phyloP scores from a whole-genome alignment of 768 basidiomycete genomes.

The Trametes sanguinea region DNA sequence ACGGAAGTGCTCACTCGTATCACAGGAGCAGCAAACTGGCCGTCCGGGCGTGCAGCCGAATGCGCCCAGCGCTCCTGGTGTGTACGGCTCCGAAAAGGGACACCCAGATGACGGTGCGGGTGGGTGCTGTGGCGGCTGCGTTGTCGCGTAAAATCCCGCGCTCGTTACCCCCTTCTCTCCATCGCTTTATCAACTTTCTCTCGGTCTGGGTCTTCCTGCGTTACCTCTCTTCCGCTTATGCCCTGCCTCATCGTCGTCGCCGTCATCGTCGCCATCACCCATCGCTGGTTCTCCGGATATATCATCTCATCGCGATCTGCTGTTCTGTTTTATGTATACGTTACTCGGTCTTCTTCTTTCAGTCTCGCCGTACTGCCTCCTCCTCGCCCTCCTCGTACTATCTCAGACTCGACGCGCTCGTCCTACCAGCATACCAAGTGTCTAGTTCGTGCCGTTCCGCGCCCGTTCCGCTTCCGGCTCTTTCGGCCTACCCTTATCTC shows the following conservation, averaged over 20 bases:
- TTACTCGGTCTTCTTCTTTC: conserved; percentile 13
- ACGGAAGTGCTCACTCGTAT: background rate
- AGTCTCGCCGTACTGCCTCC: background rate
- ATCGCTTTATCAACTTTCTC: conserved; percentile 6
- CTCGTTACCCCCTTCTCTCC: background rate
- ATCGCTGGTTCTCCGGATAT: conserved; percentile 10
- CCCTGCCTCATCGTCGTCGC: conserved; percentile 7
- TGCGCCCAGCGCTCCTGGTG: conserved; percentile 44
- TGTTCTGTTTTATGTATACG: conserved; percentile 21
- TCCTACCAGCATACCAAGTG: conserved; percentile 4
- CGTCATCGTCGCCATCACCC: conserved; percentile 7
- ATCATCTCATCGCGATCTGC: conserved; percentile 22
- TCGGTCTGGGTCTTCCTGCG: conserved; percentile 13
- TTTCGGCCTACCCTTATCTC: conserved; percentile 7
- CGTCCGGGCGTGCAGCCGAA: conserved; percentile 59
- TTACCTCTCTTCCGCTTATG: conserved; percentile 12
- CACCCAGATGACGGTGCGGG: conserved; percentile 53
- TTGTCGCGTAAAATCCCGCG: conserved; percentile 46
- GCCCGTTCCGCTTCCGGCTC: conserved; percentile 6
- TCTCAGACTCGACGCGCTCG: background rate
- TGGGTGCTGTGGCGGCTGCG: conserved; percentile 71
- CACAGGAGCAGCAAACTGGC: conserved; percentile 76
- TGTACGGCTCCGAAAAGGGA: conserved; percentile 48
- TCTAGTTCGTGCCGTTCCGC: conserved; percentile 5
- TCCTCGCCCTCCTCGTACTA: background rate